Base-by-base conservation (phyloP, 1,139 yeast species). In the Hansenula sp. region DNA sequence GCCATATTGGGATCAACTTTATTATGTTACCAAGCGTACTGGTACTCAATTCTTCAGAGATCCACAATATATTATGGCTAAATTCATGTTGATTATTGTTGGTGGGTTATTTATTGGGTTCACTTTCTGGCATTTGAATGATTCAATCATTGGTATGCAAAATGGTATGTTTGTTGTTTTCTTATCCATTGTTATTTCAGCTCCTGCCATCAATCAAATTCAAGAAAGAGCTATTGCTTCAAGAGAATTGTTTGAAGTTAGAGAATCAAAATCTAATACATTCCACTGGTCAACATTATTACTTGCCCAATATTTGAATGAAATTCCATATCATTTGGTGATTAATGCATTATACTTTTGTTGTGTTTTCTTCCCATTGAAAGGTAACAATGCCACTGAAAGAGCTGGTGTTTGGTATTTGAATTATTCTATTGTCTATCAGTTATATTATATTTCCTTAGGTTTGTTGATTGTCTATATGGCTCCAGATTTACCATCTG, bases 401-500 rank as follows among this genome's bases (percentile, higher is more conserved):
- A 66, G 71, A 43, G 76, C 84, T 15, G 87, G 83, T 41, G 70
- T 74, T 44, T 78, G 68, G 61, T 74, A 73, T 62, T 65, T 82
- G 55, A 72, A 76, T 41, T 74, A 74, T 55, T 71, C 72, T 40
- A 60, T 82, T 46, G 65, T 80, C 52, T 77, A 77, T 67, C 85
- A 79, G 58, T 45, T 77, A 3, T 82, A 76, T 64, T 77, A 72
- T 51, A 66, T 76, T 34, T 70, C 82, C 0, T 72, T 80, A 51
- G 83, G 79, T 43, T 64, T 80, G 45, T 65, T 76, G 61, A 63
- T 79, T 46, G 65, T 80, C 34, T 79, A 80, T 55, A 64, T 76
- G 55, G 65, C 85, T 1, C 87, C 87, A 18, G 79, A 81, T 61
- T 68, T 79, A 41, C 80, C 81, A 49, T 75, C 85, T 29, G 84